Evolutionary conservation across 164 flowering plant species (phyloP).

Genomic region (Vitis rupestris): DNA sequence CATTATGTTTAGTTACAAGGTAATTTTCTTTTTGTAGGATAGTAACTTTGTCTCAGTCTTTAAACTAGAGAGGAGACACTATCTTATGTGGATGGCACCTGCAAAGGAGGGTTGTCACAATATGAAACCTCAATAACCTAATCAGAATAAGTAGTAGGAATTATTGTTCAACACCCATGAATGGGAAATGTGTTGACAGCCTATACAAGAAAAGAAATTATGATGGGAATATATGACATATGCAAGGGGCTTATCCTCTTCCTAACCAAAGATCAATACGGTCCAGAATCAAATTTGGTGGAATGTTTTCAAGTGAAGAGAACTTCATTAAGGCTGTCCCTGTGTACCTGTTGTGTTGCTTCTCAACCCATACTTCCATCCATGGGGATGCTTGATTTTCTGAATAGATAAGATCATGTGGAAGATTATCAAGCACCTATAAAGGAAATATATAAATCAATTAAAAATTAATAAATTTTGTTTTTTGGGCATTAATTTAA

Average conservation of each 20-base stretch:
- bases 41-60: no score
- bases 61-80: no score
- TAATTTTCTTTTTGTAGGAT: no score
- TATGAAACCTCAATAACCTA: not conserved
- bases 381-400: conserved; percentile 84
- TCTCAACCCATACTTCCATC: conserved; percentile 96
- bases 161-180: not conserved
- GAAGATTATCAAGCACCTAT: conserved; percentile 99
- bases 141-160: not conserved
- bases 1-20: no score
- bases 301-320: not conserved
- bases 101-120: not conserved
- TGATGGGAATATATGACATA: not conserved
- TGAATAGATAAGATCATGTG: conserved; percentile 90
- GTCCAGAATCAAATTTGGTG: no score
- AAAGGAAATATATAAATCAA: not conserved
- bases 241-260: no score
- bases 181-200: not conserved
- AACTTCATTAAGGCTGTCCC: not conserved
- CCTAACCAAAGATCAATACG: no score
- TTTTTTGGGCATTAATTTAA: not conserved
- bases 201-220: not conserved
- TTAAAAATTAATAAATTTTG: conserved; percentile 1
- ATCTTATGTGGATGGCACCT: no score
- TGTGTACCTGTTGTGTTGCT: conserved; percentile 54